Conservation (phyloP, 2,329 filamentous ascomycete species). For the Hirsutella minnesotensis region DNA sequence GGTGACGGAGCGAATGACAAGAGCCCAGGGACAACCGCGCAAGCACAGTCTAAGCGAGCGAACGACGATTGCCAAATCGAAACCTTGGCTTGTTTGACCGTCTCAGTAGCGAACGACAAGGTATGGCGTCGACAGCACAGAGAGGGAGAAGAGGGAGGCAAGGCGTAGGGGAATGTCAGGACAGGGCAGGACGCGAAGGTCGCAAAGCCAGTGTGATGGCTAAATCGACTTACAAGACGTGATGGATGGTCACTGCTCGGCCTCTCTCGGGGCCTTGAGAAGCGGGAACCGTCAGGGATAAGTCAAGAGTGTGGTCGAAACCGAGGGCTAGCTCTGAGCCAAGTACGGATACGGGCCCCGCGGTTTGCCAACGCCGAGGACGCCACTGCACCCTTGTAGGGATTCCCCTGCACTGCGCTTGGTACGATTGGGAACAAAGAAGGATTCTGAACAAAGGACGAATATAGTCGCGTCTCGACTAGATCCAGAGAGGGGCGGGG, state of each 20-base stretch:
- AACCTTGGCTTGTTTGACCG: not conserved
- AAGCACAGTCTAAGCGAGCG: not conserved
- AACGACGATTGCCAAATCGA: not conserved
- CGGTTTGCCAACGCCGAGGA: not conserved
- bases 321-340: not conserved
- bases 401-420: not conserved
- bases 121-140: not conserved
- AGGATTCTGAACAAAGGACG: not conserved
- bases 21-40: not conserved
- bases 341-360: not conserved
- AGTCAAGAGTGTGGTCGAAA: not conserved
- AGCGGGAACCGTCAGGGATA: not conserved
- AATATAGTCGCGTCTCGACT: not conserved
- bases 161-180: not conserved
- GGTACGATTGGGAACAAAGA: not conserved
- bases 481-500: not conserved
- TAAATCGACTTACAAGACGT: slow-evolving; percentile 2
- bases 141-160: not conserved
- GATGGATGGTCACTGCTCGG: slow-evolving; percentile 6
- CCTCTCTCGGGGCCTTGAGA: slow-evolving; percentile 4
- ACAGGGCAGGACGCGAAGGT: not conserved
- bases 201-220: not conserved
- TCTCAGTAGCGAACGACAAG: not conserved
- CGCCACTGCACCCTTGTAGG: not conserved
- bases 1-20: too few species aligned